Conservation (phyloP, 192 early-diverging fungal species). For the Linderina pennispora region DNA sequence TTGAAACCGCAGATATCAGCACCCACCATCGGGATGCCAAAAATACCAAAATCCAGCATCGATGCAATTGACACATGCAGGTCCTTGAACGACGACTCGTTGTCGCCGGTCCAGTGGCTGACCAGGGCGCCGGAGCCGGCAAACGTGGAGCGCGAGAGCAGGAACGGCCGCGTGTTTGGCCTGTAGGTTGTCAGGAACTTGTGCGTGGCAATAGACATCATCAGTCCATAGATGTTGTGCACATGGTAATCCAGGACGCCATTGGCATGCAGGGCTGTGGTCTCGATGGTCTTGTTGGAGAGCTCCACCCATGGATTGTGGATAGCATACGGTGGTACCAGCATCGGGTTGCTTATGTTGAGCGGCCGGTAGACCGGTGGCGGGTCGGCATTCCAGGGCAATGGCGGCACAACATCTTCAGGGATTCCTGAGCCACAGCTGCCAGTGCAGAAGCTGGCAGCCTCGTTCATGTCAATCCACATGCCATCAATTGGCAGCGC, state of each 20-base stretch:
- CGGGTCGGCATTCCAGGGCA: conserved; percentile 8
- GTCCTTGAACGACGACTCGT: conserved; percentile 52
- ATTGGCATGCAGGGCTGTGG: conserved; percentile 46
- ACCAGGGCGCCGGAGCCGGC: conserved; percentile 50
- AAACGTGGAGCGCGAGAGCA: conserved; percentile 61
- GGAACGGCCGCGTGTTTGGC: conserved; percentile 50
- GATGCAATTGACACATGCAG: conserved; percentile 55
- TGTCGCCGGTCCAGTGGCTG: conserved; percentile 52
- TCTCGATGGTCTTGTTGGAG: conserved; percentile 45
- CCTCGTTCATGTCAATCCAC: conserved; percentile 74
- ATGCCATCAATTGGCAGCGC: conserved; percentile 48
- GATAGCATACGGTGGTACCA: conserved; percentile 50
- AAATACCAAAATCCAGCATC: conserved; percentile 60
- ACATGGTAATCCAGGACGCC: conserved; percentile 49
- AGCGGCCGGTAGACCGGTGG: conserved; percentile 14
- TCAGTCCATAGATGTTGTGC: conserved; percentile 59
- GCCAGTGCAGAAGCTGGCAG: conserved; percentile 57
- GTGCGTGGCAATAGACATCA: conserved; percentile 50
- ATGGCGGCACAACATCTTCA: conserved; percentile 6
- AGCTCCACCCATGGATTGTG: conserved; percentile 44
- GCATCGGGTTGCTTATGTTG: conserved; percentile 27
- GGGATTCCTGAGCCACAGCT: conserved; percentile 38
- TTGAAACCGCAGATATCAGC: conserved; percentile 70
- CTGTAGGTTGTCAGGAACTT: conserved; percentile 34
- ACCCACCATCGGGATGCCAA: conserved; percentile 65